phyloP scores from a whole-genome alignment of 306 rosid species.

The Calophaca sinica region DNA sequence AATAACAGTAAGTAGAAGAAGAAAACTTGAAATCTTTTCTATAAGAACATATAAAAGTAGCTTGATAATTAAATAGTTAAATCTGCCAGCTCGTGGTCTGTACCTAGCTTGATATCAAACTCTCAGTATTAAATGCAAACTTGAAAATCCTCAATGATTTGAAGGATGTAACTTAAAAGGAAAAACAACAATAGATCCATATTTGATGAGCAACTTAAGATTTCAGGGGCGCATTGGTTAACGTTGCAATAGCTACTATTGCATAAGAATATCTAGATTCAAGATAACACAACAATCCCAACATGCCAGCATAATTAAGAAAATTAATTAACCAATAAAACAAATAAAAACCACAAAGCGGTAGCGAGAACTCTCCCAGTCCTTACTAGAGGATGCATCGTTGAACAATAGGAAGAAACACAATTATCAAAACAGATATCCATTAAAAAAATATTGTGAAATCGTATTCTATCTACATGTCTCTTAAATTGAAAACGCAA shows the following conservation, averaged over 20 bases:
- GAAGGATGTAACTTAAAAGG: neutral
- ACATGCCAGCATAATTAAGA: neutral
- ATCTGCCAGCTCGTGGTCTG: slow-evolving; percentile 17
- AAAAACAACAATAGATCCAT: slow-evolving; percentile 2
- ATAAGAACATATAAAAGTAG: neutral
- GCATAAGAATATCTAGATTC: neutral
- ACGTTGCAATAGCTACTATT: neutral
- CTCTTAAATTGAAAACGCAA: neutral
- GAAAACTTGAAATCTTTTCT: neutral
- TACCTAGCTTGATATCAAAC: neutral
- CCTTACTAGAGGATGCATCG: neutral
- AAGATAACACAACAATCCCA: neutral
- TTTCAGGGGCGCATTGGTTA: neutral
- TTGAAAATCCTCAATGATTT: slow-evolving; percentile 13
- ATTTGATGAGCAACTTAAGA: neutral
- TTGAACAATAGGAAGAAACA: too few species aligned
- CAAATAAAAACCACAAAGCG: neutral
- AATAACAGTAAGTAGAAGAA: slow-evolving; percentile 6
- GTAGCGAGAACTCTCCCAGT: neutral
- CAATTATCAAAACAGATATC: neutral
- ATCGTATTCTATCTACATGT: neutral
- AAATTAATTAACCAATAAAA: neutral
- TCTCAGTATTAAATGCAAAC: slow-evolving; percentile 1
- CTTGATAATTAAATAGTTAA: neutral
- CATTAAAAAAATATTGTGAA: neutral